Evolutionary conservation across 1,284 basidiomycete species (phyloP).

Genomic region (Coriolopsis trogii): DNA sequence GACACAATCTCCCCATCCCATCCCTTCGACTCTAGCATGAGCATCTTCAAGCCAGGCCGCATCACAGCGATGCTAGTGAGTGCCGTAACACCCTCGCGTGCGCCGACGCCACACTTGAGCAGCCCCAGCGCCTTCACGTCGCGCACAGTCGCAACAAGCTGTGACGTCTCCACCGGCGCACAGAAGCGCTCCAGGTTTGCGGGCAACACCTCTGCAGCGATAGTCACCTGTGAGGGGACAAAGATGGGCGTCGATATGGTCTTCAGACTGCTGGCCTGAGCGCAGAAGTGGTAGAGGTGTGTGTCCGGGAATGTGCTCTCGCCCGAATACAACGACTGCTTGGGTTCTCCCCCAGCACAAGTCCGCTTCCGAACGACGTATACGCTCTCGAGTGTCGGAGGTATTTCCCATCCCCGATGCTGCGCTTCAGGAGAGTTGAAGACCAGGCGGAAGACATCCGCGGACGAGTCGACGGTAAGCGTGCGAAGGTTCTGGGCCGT

Average conservation of each 20-base stretch:
- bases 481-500: slow-evolving; percentile 37
- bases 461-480: slow-evolving; percentile 41
- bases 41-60: slow-evolving; percentile 28
- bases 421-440: slow-evolving; percentile 27
- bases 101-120: slow-evolving; percentile 24
- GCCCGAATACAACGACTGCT: slow-evolving; percentile 18
- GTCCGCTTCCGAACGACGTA: slow-evolving; percentile 36
- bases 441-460: slow-evolving; percentile 39
- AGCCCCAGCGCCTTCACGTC: slow-evolving; percentile 30
- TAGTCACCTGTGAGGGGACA: slow-evolving; percentile 24
- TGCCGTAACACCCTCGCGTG: slow-evolving; percentile 28
- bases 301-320: slow-evolving; percentile 31
- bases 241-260: slow-evolving; percentile 30
- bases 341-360: slow-evolving; percentile 6
- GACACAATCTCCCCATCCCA: slow-evolving; percentile 37
- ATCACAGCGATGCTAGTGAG: slow-evolving; percentile 19
- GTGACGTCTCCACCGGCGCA: slow-evolving; percentile 29
- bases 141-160: slow-evolving; percentile 19
- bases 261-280: slow-evolving; percentile 25
- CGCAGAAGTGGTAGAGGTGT: slow-evolving; percentile 29
- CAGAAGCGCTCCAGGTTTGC: slow-evolving; percentile 30
- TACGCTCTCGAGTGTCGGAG: slow-evolving; percentile 36
- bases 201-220: slow-evolving; percentile 33
- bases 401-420: slow-evolving; percentile 29
- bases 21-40: slow-evolving; percentile 29